Evolutionary conservation across 371 early-diverging fungal species (phyloP), one percentile per base, ranked within the genome.

Genomic region (Thermomucor indicae-seudaticae): DNA sequence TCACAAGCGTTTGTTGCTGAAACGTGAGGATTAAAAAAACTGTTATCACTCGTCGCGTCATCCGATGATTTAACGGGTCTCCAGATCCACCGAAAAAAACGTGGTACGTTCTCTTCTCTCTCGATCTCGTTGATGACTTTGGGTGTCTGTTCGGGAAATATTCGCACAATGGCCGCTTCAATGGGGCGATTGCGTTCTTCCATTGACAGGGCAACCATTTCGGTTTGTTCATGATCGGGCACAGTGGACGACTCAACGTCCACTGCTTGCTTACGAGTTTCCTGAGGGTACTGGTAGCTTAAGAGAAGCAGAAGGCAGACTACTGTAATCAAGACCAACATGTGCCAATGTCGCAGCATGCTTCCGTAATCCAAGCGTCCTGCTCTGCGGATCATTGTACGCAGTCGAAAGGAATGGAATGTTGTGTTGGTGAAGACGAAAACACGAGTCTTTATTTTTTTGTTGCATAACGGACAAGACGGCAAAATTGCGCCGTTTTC

Each of bases 271-370:
- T 14, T 7, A 7, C 32, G 32, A 7, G 4, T 45, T 30, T 25
- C 29, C 28, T 6, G 6, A 32, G 45, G n/a, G 29, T 14, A 45
- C 24, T 29, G 30, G 16, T 45, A 45, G 28, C 29, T 20, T 20
- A 49, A 40, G n/a, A 49, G 27, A 0, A 47, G 20, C 12, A 53
- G 12, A 16, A 53, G 40, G 23, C 39, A 20, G 5, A 46, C 22
- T 11, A 41, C 19, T 6, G 46, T 29, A 20, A 31, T 17, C 31
- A 47, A 23, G 12, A 51, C 6, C 5, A 53, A 2, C 3, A 53
- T 17, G 23, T 53, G 28, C 54, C 54, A 53, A 6, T 53, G 32
- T 16, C 38, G 23, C 14, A 53, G 11, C 17, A 53, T 38, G 10
- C n/a, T 23, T 17, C 34, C 19, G 10, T 43, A 43, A 37, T 5